phyloP scores from a whole-genome alignment of 2,329 filamentous ascomycete species.

The Fusarium sp. region DNA sequence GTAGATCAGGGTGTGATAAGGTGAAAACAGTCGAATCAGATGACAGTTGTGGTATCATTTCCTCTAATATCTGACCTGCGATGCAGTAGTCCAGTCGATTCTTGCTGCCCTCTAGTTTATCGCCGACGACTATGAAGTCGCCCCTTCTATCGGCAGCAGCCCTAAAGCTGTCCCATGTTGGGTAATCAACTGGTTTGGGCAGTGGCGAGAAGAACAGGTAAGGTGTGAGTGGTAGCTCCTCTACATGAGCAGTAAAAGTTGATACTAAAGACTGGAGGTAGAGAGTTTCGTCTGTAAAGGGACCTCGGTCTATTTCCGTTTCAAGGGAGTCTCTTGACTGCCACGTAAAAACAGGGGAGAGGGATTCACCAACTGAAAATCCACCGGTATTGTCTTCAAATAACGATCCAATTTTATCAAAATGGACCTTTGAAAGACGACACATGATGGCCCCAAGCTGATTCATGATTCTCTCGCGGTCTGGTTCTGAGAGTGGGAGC shows the following conservation, averaged over 20 bases:
- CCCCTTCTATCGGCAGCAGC: neutral
- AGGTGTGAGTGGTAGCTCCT: neutral
- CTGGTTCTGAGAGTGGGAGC: rapidly evolving
- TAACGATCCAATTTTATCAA: neutral
- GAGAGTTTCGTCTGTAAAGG: rapidly evolving
- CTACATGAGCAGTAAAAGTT: neutral
- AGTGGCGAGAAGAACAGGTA: neutral
- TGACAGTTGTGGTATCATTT: rapidly evolving
- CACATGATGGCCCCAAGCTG: neutral
- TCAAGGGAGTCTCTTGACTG: neutral
- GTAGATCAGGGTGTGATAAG: neutral
- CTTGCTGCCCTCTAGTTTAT: neutral
- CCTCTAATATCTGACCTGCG: neutral
- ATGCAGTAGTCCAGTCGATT: neutral
- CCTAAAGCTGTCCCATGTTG: neutral
- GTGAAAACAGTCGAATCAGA: neutral
- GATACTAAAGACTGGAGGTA: neutral
- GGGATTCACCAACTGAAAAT: neutral
- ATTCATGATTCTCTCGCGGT: rapidly evolving
- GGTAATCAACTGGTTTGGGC: neutral
- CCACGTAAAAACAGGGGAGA: neutral
- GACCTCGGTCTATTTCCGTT: neutral
- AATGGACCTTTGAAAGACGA: neutral
- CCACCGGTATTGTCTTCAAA: neutral
- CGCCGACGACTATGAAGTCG: neutral